Evolutionary conservation across 768 basidiomycete genomes (phyloP), one percentile per base, ranked within the genome.

Genomic region (Pholiota conissans): DNA sequence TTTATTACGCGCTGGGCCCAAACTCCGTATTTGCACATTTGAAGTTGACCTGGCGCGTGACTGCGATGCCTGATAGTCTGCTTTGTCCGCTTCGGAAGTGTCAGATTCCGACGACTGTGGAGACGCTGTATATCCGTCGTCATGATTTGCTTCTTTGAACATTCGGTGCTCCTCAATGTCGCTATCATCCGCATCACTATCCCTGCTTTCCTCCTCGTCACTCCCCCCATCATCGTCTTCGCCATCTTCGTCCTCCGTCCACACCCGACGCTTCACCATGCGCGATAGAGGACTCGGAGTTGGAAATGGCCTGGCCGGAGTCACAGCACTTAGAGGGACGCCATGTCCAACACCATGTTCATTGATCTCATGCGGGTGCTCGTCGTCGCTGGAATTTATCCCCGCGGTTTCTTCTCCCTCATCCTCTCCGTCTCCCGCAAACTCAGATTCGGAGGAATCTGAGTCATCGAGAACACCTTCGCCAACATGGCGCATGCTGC

Each of bases 381-480:
- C 74, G 52, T 77, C 72, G 46, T 74, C 76, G 63, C 75, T 74
- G 7, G 67, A 74, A 48, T 64, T 66, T 4, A 62, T 67, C 52
- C 60, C 65, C 35, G 65, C 67, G 45, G 61, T 65, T 32, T 67
- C 66, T 10, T 65, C 62, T 13, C 63, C 66, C 35, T 63, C 71
- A 50, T 59, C 71, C 51, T 60, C 65, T 22, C 71, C 73, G n/a
- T 64, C 64, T 9, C 70, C 74, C 27, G 71, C 78, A 6, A 48
- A 49, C 68, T 71, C 39, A 67, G 76, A 56, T 69, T 79, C 59
- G 1, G 80, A 81, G 1, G 89, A 89, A 71, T 91, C 90, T 0
- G 89, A 91, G 64, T 91, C 89, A 57, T 89, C 87, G 3, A 93
- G 71, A 1, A 86, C 88, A 26, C 90, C 89, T 65, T 91, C 91